Base-by-base conservation (phyloP, 2,329 filamentous ascomycete genomes). In the Pleomassaria siparia region DNA sequence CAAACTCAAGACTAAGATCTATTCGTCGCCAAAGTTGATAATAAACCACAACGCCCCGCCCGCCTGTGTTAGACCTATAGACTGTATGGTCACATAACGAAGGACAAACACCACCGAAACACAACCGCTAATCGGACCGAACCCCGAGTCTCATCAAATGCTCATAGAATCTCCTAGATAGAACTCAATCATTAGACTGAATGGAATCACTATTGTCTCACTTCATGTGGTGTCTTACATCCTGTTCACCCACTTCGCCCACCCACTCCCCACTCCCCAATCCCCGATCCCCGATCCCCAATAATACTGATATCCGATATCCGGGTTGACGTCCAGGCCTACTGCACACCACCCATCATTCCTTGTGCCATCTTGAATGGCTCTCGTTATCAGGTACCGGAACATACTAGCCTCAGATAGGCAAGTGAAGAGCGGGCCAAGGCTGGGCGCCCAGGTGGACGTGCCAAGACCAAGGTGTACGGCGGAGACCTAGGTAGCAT, bases 241-340 rank as follows among this genome's bases (percentile, higher is more conserved):
- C 16, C n/a, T 7, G 21, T n/a, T n/a, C n/a, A n/a, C n/a, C 32
- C 15, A 16, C 32, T n/a, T 5, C 6, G 15, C 32, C 32, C 32
- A 16, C 32, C 32, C 7, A 3, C 32, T 33, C 32, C 12, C 32
- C 16, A 36, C 21, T 21, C 32, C 32, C 32, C n/a, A 36, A 36
- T 6, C n/a, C 32, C 32, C 7, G 4, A n/a, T 33, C 32, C 12
- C 32, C 16, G 21, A 18, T 21, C 32, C 32, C 32, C n/a, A 36
- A 36, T 6, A 4, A 7, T 20, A 13, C 32, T 36, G 21, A 43
- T 43, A 43, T 39, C 43, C 43, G 43, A 39, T 26, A 44, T 44
- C 43, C 43, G 39, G 43, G 43, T 37, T 12, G 15, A 25, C n/a
- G 22, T 24, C 12, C 28, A 25, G 11, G 18, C 18, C 18, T 29